Conservation (phyloP, 768 basidiomycete genomes). For the Artomyces pyxidatus region DNA sequence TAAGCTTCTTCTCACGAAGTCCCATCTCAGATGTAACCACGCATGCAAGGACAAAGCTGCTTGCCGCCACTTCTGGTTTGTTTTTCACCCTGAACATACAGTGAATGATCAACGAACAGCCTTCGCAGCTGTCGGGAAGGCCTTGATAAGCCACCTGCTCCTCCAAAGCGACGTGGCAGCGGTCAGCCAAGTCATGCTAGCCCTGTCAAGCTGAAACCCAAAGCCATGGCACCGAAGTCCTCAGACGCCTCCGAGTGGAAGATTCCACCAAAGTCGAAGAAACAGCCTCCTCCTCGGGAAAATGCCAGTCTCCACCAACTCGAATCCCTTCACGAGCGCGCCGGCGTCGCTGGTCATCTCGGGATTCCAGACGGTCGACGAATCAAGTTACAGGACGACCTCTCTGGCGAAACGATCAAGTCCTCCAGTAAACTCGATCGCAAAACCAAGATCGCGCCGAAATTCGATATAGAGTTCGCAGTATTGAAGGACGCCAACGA, state of each 20-base stretch:
- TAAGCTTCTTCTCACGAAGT: neutral
- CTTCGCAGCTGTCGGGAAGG: constrained; percentile 67
- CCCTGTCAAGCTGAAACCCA: neutral
- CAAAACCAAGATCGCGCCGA: constrained; percentile 18
- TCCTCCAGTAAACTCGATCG: too few species aligned
- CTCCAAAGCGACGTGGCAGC: constrained; percentile 24
- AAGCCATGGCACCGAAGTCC: neutral
- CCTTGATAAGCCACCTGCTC: constrained; percentile 40
- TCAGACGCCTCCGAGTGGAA: neutral
- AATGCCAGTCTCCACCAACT: constrained; percentile 8
- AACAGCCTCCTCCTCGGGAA: neutral
- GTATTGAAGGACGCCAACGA: constrained; percentile 25
- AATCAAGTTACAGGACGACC: constrained; percentile 4
- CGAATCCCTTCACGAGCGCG: constrained; percentile 11
- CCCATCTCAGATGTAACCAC: constrained; percentile 59
- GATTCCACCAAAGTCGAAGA: neutral
- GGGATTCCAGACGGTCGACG: constrained; percentile 10
- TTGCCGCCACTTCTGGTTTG: constrained; percentile 75
- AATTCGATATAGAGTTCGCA: constrained; percentile 44
- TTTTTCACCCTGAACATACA: too few species aligned
- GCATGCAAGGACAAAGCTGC: constrained; percentile 67
- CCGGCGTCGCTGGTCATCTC: constrained; percentile 8
- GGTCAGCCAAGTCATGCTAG: neutral
- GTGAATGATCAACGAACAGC: neutral
- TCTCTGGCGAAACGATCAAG: neutral